These are phyloP conservation scores for Mucor circinelloides DNA, from an alignment of 371 early-diverging fungal species.

Conservation along the genomic window DNA sequence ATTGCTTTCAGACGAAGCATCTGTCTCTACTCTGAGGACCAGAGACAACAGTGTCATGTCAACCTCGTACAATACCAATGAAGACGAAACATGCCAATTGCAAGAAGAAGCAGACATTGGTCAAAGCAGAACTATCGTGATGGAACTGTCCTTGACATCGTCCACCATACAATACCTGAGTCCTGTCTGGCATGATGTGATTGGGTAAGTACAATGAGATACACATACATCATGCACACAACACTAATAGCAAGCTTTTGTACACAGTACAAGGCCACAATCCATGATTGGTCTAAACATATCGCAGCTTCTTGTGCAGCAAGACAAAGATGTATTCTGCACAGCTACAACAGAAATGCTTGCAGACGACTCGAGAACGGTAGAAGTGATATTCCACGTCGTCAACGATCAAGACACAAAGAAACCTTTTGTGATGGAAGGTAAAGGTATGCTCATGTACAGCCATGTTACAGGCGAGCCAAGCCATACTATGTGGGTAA, in stretches of 20 bases:
- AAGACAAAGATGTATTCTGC: conserved; percentile 65
- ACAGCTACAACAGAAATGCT: conserved; percentile 71
- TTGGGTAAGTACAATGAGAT: conserved; percentile 46
- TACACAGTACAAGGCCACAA: conserved; percentile 47
- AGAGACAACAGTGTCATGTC: conserved; percentile 14
- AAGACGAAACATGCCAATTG: conserved; percentile 20
- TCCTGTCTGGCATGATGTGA: conserved; percentile 60
- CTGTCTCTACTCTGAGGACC: background rate
- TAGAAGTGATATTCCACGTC: conserved; percentile 78
- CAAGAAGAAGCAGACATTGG: conserved; percentile 57
- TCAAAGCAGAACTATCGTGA: conserved; percentile 62
- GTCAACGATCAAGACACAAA: conserved; percentile 32
- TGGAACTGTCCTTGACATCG: conserved; percentile 62
- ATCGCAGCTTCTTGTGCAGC: conserved; percentile 43
- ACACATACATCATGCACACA: background rate
- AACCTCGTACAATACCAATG: background rate
- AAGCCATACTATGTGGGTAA: conserved; percentile 86
- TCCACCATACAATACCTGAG: conserved; percentile 57
- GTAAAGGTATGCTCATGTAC: conserved; percentile 90
- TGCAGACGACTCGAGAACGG: conserved; percentile 70
- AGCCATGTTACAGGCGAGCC: conserved; percentile 69
- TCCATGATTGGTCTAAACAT: conserved; percentile 52
- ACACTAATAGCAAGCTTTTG: background rate
- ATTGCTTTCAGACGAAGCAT: too few species aligned
- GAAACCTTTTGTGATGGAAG: conserved; percentile 74